These are phyloP conservation scores for Russula griseocarnosa DNA, from an alignment of 768 basidiomycete genomes.

Conservation along the genomic window DNA sequence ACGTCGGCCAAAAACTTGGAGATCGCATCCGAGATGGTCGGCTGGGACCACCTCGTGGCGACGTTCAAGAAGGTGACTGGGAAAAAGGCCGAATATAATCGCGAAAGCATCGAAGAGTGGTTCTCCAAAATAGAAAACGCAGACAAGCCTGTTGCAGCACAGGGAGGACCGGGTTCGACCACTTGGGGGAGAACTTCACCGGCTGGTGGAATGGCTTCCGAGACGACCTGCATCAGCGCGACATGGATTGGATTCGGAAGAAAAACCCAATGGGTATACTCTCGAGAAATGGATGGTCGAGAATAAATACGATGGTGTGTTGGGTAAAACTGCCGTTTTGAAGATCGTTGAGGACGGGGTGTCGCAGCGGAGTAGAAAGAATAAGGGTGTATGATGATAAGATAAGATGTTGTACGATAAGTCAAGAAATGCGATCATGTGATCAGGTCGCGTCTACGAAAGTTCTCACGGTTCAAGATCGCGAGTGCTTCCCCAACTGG, in stretches of 20 bases:
- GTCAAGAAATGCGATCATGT: slow-evolving; percentile 13
- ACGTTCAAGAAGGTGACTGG: slow-evolving; percentile 35
- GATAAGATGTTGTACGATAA: too few relatives aligned
- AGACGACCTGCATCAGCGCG: slow-evolving; percentile 43
- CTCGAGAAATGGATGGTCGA: slow-evolving; percentile 20
- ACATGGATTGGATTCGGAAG: slow-evolving; percentile 44
- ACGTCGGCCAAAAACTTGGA: slow-evolving; percentile 32
- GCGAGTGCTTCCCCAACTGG: not conserved
- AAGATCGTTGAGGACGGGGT: slow-evolving; percentile 15
- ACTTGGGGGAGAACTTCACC: slow-evolving; percentile 40
- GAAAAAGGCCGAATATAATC: slow-evolving; percentile 28
- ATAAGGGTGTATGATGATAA: not conserved
- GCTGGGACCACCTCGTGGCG: slow-evolving; percentile 31
- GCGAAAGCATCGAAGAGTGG: slow-evolving; percentile 29
- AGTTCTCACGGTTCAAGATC: slow-evolving; percentile 21
- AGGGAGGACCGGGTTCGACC: slow-evolving; percentile 25
- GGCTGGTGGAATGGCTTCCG: slow-evolving; percentile 44
- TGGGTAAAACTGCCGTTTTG: not conserved
- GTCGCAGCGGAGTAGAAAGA: slow-evolving; percentile 5
- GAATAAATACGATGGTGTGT: slow-evolving; percentile 16
- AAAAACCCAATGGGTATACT: slow-evolving; percentile 15
- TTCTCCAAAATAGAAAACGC: slow-evolving; percentile 23
- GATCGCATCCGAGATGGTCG: slow-evolving; percentile 32
- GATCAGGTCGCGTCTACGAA: slow-evolving; percentile 11
- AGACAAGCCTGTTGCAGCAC: slow-evolving; percentile 31